Conservation (phyloP, 2,329 filamentous ascomycete species). For the Trichophyton mentagrophytes region DNA sequence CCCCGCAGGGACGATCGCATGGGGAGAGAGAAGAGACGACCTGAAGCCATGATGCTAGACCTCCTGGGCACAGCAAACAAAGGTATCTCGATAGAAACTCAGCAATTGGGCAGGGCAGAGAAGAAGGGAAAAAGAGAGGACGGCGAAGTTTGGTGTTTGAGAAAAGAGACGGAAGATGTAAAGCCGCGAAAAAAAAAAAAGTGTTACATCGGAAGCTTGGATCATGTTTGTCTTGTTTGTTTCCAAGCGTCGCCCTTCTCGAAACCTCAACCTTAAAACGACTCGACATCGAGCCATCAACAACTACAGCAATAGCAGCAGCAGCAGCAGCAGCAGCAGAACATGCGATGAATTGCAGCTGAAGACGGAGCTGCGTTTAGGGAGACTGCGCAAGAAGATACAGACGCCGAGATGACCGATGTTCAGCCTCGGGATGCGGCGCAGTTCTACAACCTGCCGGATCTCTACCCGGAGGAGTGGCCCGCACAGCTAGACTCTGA, state of each 20-base stretch:
- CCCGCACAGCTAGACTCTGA: slow-evolving; percentile 66
- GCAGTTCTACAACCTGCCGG: slow-evolving; percentile 79
- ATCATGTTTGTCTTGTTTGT: slow-evolving; percentile 11
- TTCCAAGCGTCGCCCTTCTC: neutral
- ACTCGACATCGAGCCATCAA: neutral
- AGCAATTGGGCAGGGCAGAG: neutral
- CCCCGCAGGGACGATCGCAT: slow-evolving; percentile 68
- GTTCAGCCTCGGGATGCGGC: slow-evolving; percentile 58
- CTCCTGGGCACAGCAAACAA: slow-evolving; percentile 5
- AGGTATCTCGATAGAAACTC: neutral
- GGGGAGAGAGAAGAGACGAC: slow-evolving; percentile 63
- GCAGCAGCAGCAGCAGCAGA: neutral
- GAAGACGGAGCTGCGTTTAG: neutral
- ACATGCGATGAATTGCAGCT: neutral
- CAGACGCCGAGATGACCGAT: slow-evolving; percentile 44
- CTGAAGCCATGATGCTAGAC: slow-evolving; percentile 59
- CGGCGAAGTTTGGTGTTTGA: neutral
- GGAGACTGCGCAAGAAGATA: neutral
- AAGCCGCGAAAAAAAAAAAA: slow-evolving; percentile 1
- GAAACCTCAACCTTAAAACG: neutral
- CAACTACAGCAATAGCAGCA: neutral
- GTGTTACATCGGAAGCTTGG: slow-evolving; percentile 4
- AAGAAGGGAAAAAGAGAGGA: neutral
- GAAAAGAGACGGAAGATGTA: neutral
- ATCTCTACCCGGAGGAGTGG: slow-evolving; percentile 71